phyloP scores from a whole-genome alignment of 345 rosid species.

The Crucihimalaya himalaica region DNA sequence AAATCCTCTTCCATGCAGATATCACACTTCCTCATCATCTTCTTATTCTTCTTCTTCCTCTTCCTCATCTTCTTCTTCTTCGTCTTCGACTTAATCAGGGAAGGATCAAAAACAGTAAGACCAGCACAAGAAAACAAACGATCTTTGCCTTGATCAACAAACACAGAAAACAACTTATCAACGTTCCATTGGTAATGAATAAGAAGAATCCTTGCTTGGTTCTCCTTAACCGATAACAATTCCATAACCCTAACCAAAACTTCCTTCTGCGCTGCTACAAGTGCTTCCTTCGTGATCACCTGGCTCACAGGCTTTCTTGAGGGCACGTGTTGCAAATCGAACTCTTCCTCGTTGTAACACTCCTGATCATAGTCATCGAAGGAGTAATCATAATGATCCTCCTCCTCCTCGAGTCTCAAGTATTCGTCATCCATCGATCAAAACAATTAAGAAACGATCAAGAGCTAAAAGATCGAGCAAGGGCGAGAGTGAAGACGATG shows the following conservation, averaged over 20 bases:
- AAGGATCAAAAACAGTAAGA: constrained; percentile 46
- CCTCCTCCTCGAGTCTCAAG: background rate
- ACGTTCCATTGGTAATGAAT: constrained; percentile 79
- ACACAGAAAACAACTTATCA: constrained; percentile 62
- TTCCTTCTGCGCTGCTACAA: constrained; percentile 49
- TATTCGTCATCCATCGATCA: constrained; percentile 12
- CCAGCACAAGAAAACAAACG: constrained; percentile 65
- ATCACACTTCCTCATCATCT: constrained; percentile 51
- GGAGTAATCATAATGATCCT: background rate
- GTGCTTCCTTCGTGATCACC: constrained; percentile 10
- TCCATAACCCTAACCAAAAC: constrained; percentile 79
- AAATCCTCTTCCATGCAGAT: constrained; percentile 76
- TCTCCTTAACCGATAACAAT: constrained; percentile 67
- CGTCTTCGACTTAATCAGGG: background rate
- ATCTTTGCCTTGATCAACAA: constrained; percentile 61
- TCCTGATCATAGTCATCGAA: background rate
- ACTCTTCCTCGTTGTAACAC: background rate
- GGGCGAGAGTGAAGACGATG: background rate
- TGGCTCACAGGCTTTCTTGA: constrained; percentile 12
- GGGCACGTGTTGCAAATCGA: background rate
- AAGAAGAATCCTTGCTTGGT: constrained; percentile 75
- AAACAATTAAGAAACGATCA: background rate
- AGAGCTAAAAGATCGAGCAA: background rate
- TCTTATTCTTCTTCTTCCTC: background rate
- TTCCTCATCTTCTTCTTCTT: constrained; percentile 33